phyloP scores from a whole-genome alignment of 441 rosid species.

The Gossypium schwendimanii region DNA sequence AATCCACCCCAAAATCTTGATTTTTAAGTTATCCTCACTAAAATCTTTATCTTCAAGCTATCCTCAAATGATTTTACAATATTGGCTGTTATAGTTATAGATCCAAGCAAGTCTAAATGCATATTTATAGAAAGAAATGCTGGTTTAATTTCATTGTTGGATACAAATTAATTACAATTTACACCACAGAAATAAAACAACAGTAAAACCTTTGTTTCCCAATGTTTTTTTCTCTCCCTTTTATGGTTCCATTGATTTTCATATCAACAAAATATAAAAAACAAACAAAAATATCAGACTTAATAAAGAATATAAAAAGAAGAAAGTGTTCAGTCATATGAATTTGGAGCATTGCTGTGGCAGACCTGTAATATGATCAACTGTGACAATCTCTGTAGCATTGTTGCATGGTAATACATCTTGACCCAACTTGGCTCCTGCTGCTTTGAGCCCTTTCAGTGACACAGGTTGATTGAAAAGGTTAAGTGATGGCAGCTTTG shows the following conservation, averaged over 20 bases:
- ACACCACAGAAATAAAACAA: not conserved
- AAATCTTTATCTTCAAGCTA: not conserved
- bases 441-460: conserved; percentile 81
- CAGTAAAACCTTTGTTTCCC: conserved; percentile 8
- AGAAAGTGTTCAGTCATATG: conserved; percentile 27
- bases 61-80: not conserved
- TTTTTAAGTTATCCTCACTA: not conserved
- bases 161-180: conserved; percentile 5
- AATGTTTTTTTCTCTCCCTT: conserved; percentile 4
- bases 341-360: conserved; percentile 64
- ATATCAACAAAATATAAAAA: not conserved
- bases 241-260: not conserved
- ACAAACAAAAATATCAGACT: not conserved
- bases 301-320: conserved; percentile 7
- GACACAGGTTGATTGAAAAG: conserved; percentile 83
- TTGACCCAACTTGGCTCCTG: conserved; percentile 89
- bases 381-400: conserved; percentile 64
- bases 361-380: conserved; percentile 74
- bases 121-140: not conserved
- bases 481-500: conserved; percentile 77
- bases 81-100: not conserved
- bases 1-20: not conserved
- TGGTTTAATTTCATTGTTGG: not conserved
- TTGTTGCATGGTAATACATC: conserved; percentile 78
- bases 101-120: not conserved